Base-by-base conservation (phyloP, 1,284 basidiomycete species). In the Fereydounia khargensis region DNA sequence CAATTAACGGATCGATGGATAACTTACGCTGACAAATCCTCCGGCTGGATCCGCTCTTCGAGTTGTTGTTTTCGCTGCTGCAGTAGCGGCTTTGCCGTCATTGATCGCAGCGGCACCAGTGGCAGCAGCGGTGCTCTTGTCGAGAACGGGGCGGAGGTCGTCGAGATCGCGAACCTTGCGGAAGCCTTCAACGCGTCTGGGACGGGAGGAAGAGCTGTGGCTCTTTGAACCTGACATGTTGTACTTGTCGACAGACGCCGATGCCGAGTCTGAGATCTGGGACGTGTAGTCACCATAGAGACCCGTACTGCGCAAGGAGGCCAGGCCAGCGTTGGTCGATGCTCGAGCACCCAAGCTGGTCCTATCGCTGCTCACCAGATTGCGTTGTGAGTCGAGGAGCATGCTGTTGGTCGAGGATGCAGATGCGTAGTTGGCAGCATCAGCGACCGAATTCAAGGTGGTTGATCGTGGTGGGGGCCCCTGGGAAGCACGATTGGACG, bases 1-100 rank as follows among this genome's bases (percentile, higher is more conserved):
- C n/a, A n/a, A n/a, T n/a, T n/a, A n/a, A n/a, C n/a, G n/a, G 28
- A 22, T 24, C 0, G 6, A 8, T 10, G 7, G 21, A 9, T 14
- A 17, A 57, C 53, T 39, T 28, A 57, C 47, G 33, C 71, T 73
- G 24, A 75, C 70, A 21, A 60, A 67, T 14, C 70, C 73, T 20
- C 73, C 71, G 8, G 62, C 47, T 8, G 72, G 72, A 43, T 74
- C 72, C 4, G 72, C 72, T 23, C 72, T 49, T 6, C 70, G 47
- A 13, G 46, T 43, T 3, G 50, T 59, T 10, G 61, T 53, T n/a
- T 41, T 35, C 4, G 49, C 49, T 6, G 62, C 65, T 13, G 51
- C 57, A 2, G 58, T 61, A 7, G 58, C 58, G 13, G 58, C 58
- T 32, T 48, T 55, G 40, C 58, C 58, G 35, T 61, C 58, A 16